Evolutionary conservation across 305 asterid genomes (phyloP).

Genomic region (Solanum aculeatissimum): DNA sequence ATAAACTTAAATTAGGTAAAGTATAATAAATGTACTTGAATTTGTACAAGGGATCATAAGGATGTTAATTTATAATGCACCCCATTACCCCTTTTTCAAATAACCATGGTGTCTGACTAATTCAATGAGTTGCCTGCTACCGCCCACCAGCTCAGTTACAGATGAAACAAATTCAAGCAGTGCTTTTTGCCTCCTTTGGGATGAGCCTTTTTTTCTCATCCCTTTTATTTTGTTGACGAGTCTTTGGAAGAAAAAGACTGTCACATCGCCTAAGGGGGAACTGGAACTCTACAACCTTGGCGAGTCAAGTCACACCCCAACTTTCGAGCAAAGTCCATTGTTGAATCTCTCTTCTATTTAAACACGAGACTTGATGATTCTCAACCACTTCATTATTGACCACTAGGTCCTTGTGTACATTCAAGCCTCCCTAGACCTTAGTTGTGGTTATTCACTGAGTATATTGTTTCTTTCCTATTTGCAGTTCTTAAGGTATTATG

Average conservation of each 20-base stretch:
- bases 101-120: background rate
- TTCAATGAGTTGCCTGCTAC: background rate
- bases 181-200: background rate
- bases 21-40: background rate
- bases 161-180: background rate
- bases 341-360: background rate
- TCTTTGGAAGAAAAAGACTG: background rate
- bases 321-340: background rate
- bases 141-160: background rate
- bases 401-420: background rate
- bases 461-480: background rate
- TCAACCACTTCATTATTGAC: background rate
- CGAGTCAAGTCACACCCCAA: background rate
- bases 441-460: background rate
- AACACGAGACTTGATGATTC: background rate
- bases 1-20: background rate
- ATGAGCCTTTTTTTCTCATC: background rate
- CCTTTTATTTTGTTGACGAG: background rate
- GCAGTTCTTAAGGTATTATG: background rate
- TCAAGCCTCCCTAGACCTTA: background rate
- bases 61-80: background rate
- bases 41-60: background rate
- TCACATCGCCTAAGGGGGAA: background rate
- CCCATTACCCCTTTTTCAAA: background rate
- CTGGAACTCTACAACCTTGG: background rate